Evolutionary conservation across 2,329 filamentous ascomycete genomes (phyloP).

Genomic region (Fusarium illudens): DNA sequence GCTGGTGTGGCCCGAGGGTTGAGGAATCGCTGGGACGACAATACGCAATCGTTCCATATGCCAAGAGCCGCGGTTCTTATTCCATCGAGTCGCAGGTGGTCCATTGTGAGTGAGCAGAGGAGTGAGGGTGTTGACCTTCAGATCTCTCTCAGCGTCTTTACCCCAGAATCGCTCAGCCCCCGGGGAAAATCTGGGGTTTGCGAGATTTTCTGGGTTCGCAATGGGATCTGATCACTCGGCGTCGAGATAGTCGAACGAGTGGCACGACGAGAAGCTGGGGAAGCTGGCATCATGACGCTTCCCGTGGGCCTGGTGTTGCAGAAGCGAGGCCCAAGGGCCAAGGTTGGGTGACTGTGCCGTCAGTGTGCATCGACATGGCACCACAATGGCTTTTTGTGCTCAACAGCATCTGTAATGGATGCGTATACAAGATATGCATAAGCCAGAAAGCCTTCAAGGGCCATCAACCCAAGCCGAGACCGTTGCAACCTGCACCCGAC

Average conservation of each 20-base stretch:
- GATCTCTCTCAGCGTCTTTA: slow-evolving; percentile 1
- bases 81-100: neutral
- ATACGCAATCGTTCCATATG: neutral
- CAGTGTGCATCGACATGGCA: slow-evolving; percentile 22
- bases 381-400: slow-evolving; percentile 12
- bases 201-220: neutral
- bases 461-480: slow-evolving; percentile 12
- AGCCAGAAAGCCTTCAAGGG: neutral
- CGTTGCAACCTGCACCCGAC: neutral
- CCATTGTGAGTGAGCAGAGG: neutral
- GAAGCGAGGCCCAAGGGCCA: slow-evolving; percentile 20
- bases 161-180: slow-evolving; percentile 15
- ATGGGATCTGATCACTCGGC: slow-evolving; percentile 4
- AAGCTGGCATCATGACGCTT: slow-evolving; percentile 5
- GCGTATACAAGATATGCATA: neutral
- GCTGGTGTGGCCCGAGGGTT: neutral
- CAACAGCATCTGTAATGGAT: neutral
- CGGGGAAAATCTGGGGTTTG: neutral
- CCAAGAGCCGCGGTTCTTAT: neutral
- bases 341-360: slow-evolving; percentile 21
- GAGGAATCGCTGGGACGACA: neutral
- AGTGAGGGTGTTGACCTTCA: too few relatives aligned
- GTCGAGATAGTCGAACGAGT: slow-evolving; percentile 11
- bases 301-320: slow-evolving; percentile 5
- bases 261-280: neutral